These are phyloP conservation scores for Xylariaceae sp. DNA, from an alignment of 2,329 filamentous ascomycete genomes.

Conservation along the genomic window DNA sequence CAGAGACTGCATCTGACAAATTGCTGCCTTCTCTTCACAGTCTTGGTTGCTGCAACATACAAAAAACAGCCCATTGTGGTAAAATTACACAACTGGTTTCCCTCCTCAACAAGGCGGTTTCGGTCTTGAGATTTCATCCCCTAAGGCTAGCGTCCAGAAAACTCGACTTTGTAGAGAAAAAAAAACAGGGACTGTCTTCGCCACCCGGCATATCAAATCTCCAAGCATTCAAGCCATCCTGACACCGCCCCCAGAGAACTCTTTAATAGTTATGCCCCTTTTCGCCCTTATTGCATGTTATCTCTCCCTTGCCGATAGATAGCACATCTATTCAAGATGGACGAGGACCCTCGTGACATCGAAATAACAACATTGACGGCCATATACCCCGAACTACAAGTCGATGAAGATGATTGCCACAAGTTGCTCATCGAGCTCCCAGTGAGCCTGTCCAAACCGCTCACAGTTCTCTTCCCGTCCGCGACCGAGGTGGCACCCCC, in stretches of 20 bases:
- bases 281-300: slow-evolving; percentile 11
- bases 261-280: slow-evolving; percentile 18
- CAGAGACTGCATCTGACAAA: background rate
- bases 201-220: too few relatives aligned
- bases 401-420: slow-evolving; percentile 39
- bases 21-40: too few relatives aligned
- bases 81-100: too few relatives aligned
- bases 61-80: too few relatives aligned
- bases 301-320: slow-evolving; percentile 18
- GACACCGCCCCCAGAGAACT: background rate
- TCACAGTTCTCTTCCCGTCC: slow-evolving; percentile 54
- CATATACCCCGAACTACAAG: slow-evolving; percentile 61
- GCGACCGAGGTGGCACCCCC: slow-evolving; percentile 33
- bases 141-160: too few relatives aligned
- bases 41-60: too few relatives aligned
- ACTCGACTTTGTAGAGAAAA: too few relatives aligned
- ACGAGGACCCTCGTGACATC: slow-evolving; percentile 45
- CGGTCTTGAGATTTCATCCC: too few relatives aligned
- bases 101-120: too few relatives aligned
- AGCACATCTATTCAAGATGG: slow-evolving; percentile 26
- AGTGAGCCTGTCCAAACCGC: slow-evolving; percentile 47
- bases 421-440: slow-evolving; percentile 53
- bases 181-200: background rate
- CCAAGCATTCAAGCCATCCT: too few relatives aligned
- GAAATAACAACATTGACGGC: slow-evolving; percentile 58